These are phyloP conservation scores for Penicillium dipodomyicola DNA, from an alignment of 495 filamentous ascomycete genomes.

Conservation along the genomic window DNA sequence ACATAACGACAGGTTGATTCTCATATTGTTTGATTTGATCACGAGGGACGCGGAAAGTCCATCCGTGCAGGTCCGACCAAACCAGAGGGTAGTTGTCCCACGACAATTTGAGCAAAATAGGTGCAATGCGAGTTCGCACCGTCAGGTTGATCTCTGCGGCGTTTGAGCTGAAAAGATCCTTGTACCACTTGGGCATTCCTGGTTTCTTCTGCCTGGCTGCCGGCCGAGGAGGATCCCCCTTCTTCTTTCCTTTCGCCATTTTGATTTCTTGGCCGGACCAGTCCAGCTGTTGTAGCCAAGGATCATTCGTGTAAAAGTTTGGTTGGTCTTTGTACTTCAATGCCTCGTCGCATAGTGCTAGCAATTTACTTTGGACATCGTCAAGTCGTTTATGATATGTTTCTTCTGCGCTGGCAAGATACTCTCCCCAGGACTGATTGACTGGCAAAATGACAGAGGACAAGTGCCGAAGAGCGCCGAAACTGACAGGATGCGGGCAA, in stretches of 20 bases:
- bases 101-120: constrained; percentile 75
- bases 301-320: constrained; percentile 67
- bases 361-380: constrained; percentile 69
- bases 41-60: constrained; percentile 79
- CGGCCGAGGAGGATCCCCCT: constrained; percentile 71
- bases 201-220: constrained; percentile 86
- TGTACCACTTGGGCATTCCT: constrained; percentile 96
- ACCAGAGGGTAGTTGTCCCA: constrained; percentile 90
- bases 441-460: constrained; percentile 91
- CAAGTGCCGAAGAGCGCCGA: constrained; percentile 87
- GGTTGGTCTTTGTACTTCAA: constrained; percentile 66
- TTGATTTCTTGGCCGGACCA: constrained; percentile 91
- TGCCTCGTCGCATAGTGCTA: constrained; percentile 71
- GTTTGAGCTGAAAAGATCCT: constrained; percentile 72
- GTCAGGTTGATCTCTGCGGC: constrained; percentile 68
- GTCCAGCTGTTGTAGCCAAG: constrained; percentile 90
- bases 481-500: constrained; percentile 96
- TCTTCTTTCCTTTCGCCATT: constrained; percentile 89
- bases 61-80: constrained; percentile 91
- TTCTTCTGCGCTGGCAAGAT: constrained; percentile 75
- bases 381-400: constrained; percentile 77
- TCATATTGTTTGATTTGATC: constrained; percentile 62
- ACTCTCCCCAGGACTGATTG: constrained; percentile 79
- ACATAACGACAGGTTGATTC: constrained; percentile 65
- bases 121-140: constrained; percentile 83